Evolutionary conservation across 2,329 filamentous ascomycete genomes (phyloP), one percentile per base, ranked within the genome.

Genomic region (Neofusicoccum cordaticola): DNA sequence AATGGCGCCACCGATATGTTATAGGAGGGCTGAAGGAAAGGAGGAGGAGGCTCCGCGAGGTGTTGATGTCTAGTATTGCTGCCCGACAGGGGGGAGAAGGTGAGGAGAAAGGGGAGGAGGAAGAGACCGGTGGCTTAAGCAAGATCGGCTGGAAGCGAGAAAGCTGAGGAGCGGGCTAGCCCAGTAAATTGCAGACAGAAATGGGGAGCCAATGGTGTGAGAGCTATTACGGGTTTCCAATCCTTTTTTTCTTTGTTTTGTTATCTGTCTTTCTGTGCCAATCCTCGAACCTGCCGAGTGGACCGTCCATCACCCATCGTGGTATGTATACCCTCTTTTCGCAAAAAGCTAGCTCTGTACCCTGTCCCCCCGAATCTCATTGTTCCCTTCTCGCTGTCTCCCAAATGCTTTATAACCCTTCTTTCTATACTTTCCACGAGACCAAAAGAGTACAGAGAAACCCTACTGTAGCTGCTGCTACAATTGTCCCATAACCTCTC

Each of bases 241-340:
- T 27, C n/a, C 13, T 34, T 52, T 56, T 19, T 34, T 17, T 8
- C 44, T 34, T n/a, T 34, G 47, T 34, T 6, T 11, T 22, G 19
- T 48, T 22, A 27, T 22, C 27, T 27, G 11, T 4, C 8, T 45
- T 48, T 27, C 11, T 48, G 45, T 48, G 37, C 27, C 15, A 35
- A 19, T 17, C 19, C 22, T 58, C 53, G 53, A 58, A 27, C 53
- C 53, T 45, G 53, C 53, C 53, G 53, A 58, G 27, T 27, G 39
- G 44, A 17, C 22, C 39, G 44, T 42, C 4, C 9, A 44, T 44
- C 13, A 44, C 34, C 53, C 22, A n/a, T 8, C 22, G 2, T 45
- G 39, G 15, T 42, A 12, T 42, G 17, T 44, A 15, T 56, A 7
- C 4, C 27, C 5, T 27, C 39, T 19, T 58, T 19, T 31, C 22